Base-by-base conservation (phyloP, 2,329 filamentous ascomycete genomes). In the Xylariaceae sp. region DNA sequence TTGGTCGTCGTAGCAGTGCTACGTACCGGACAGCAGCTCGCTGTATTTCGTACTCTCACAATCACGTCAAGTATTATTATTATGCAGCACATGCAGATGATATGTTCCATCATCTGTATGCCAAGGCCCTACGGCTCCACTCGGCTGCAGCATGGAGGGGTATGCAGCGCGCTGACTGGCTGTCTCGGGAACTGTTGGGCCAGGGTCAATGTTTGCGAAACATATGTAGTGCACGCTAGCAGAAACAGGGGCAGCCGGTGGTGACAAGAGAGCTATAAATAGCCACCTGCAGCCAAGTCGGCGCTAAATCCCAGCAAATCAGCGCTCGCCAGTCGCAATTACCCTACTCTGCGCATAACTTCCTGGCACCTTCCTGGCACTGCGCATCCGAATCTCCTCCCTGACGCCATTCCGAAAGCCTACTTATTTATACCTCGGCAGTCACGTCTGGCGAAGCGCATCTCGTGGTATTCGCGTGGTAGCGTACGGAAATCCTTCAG, bases 191-290 rank as follows among this genome's bases (percentile, higher is more conserved):
- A 35, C 59, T 56, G 57, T 56, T 42, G 44, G 55, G 62, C 64
- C 69, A 56, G 68, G 67, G 50, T 61, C 59, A 59, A 64, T 66
- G 68, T 71, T 70, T 71, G 68, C 68, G 68, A 69, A 68, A 70
- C 68, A 63, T 34, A 23, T 34, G 49, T 35, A 51, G 37, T 42
- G 37, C 37, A 42, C 37, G 37, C 49, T 34, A 18, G 17, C 52
- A 60, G 53, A 50, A 57, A 58, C 61, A 60, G 59, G 61, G 59
- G 57, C 48, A 15, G 39, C 34, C 45, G 42, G 55, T 60, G 56
- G 57, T 62, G 63, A 60, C 44, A 6, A 53, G 56, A 58, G 48
- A 64, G 64, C 68, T 71, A 71, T 67, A 66, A 68, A 69, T 71
- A 71, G 67, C 37, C 56, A 47, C 64, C 42, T 60, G 58, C 60